phyloP scores from a whole-genome alignment of 495 filamentous ascomycete species.

The Penicillium salamii region DNA sequence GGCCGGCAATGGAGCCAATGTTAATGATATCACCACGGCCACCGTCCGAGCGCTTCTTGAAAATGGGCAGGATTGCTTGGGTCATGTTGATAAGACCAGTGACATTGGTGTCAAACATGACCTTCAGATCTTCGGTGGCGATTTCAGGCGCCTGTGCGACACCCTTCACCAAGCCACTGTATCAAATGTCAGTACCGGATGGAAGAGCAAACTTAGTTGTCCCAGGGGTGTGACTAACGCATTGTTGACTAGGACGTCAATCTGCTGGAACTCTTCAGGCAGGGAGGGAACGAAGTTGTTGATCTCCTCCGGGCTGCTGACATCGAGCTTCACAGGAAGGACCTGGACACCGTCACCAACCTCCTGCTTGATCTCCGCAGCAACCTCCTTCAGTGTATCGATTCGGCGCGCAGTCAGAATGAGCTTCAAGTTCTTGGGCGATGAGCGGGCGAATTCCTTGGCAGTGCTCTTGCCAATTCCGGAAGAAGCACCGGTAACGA shows the following conservation, averaged over 20 bases:
- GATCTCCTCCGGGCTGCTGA: constrained; percentile 77
- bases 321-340: constrained; percentile 78
- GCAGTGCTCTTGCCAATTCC: constrained; percentile 87
- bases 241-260: constrained; percentile 95
- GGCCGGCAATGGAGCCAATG: constrained; percentile 90
- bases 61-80: constrained; percentile 82
- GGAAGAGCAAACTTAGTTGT: neutral
- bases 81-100: constrained; percentile 96
- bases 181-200: constrained; percentile 6
- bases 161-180: constrained; percentile 80
- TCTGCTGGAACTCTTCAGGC: constrained; percentile 79
- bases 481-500: constrained; percentile 91
- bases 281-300: constrained; percentile 68
- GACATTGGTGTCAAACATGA: constrained; percentile 93
- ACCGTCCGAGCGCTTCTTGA: constrained; percentile 73
- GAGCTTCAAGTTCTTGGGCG: constrained; percentile 76
- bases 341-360: constrained; percentile 81
- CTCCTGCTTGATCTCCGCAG: constrained; percentile 72
- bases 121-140: constrained; percentile 72
- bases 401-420: constrained; percentile 83
- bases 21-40: constrained; percentile 94
- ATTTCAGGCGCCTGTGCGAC: constrained; percentile 86
- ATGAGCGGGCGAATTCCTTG: constrained; percentile 86
- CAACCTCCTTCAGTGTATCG: constrained; percentile 73
- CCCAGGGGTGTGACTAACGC: constrained; percentile 58